phyloP scores from a whole-genome alignment of 139 green algal genomes.

The Chlamydomonas sp. region DNA sequence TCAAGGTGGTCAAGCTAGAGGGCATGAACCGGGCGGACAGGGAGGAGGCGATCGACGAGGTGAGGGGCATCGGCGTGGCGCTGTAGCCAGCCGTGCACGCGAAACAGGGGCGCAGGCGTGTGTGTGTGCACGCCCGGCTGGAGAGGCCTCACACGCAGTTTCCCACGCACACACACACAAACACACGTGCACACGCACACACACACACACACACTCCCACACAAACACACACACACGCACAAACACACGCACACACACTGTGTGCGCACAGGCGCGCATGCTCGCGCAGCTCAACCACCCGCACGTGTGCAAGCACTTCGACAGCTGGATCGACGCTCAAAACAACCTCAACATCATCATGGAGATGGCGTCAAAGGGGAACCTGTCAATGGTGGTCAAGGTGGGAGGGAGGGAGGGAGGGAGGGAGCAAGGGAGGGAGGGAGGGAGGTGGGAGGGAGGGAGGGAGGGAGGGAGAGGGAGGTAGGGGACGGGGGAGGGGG shows the following conservation, averaged over 20 bases:
- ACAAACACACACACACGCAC: too few relatives aligned
- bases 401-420: neutral
- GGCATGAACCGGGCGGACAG: constrained; percentile 48
- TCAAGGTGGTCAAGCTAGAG: constrained; percentile 64
- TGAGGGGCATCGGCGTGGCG: constrained; percentile 21
- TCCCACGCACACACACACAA: too few relatives aligned
- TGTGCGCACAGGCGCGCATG: constrained; percentile 53
- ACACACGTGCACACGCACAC: too few relatives aligned
- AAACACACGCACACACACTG: too few relatives aligned
- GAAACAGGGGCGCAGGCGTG: neutral
- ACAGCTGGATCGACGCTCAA: constrained; percentile 55
- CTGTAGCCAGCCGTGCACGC: neutral
- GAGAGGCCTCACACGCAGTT: too few relatives aligned
- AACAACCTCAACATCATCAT: constrained; percentile 69
- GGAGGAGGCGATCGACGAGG: constrained; percentile 61
- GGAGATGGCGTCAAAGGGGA: constrained; percentile 58
- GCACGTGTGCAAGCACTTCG: constrained; percentile 49
- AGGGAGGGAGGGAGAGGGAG: too few relatives aligned
- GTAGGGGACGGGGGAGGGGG: too few relatives aligned
- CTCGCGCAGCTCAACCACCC: constrained; percentile 51
- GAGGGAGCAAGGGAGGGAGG: too few relatives aligned
- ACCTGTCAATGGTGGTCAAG: constrained; percentile 41
- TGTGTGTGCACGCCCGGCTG: neutral
- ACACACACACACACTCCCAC: too few relatives aligned
- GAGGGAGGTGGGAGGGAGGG: too few relatives aligned